Percentiles rank a stretch among this genome's conserved stretches.
Evolutionary conservation across 345 rosid species (phyloP).

Genomic region (Aurinia saxatilis): DNA sequence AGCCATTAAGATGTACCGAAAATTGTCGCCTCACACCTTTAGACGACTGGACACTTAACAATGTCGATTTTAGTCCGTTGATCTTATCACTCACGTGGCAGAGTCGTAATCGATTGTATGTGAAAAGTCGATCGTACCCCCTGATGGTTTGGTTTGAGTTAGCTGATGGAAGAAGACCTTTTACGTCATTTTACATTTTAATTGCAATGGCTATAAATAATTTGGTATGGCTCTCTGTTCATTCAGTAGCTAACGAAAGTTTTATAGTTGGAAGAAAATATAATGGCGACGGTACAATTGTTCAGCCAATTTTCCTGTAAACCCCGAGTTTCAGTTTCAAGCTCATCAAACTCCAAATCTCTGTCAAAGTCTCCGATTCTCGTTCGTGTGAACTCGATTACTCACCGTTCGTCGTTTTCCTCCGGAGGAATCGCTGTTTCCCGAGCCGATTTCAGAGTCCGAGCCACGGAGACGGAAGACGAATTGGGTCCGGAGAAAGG

Average conservation of each 20-base stretch:
- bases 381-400: constrained; percentile 8
- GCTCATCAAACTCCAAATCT: background rate
- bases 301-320: constrained; percentile 38
- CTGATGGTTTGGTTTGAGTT: background rate
- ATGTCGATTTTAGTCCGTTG: background rate
- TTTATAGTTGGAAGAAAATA: background rate
- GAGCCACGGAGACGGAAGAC: constrained; percentile 26
- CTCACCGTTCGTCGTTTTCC: background rate
- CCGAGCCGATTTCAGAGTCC: constrained; percentile 24
- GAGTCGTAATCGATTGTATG: background rate
- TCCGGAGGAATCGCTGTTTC: constrained; percentile 10
- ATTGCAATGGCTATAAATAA: background rate
- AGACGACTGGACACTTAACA: background rate
- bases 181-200: background rate
- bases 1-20: background rate
- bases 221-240: background rate
- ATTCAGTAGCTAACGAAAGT: constrained; percentile 1
- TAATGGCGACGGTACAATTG: constrained; percentile 50
- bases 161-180: background rate
- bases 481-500: constrained; percentile 26
- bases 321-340: constrained; percentile 10
- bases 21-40: constrained; percentile 4
- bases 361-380: constrained; percentile 4
- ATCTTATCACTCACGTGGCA: constrained; percentile 6
- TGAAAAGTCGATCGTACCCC: background rate